These are phyloP conservation scores for Carnegiea gigantea DNA, from an alignment of 179 eudicot species.

Conservation along the genomic window DNA sequence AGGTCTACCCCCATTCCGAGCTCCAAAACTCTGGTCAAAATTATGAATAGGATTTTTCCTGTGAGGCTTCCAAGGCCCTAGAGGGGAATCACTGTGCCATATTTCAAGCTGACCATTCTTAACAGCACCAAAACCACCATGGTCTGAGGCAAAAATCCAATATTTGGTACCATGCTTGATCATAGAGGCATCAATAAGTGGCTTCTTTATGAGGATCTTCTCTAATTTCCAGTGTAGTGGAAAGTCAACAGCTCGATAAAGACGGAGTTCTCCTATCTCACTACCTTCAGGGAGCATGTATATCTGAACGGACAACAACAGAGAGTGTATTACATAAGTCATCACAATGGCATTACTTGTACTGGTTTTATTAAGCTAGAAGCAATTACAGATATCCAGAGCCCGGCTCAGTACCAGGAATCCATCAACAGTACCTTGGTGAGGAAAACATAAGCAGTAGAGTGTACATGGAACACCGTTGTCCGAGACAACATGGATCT, in stretches of 20 bases:
- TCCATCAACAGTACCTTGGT: neutral
- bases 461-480: neutral
- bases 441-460: neutral
- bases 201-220: slow-evolving; percentile 66
- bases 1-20: slow-evolving; percentile 94
- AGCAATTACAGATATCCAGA: neutral
- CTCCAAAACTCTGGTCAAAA: slow-evolving; percentile 56
- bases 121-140: slow-evolving; percentile 56
- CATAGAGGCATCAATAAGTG: slow-evolving; percentile 80
- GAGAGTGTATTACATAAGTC: neutral
- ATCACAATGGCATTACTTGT: neutral
- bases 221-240: slow-evolving; percentile 80
- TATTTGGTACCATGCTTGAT: slow-evolving; percentile 51
- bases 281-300: slow-evolving; percentile 96
- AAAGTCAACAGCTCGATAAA: slow-evolving; percentile 67
- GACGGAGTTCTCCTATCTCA: slow-evolving; percentile 75
- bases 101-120: slow-evolving; percentile 86
- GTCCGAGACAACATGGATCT: neutral
- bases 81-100: slow-evolving; percentile 85
- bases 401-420: neutral
- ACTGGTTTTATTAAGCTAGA: neutral
- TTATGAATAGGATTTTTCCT: slow-evolving; percentile 74
- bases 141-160: slow-evolving; percentile 96
- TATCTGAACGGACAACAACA: slow-evolving; percentile 43
- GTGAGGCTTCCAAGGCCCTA: slow-evolving; percentile 93